These are phyloP conservation scores for Exobasidium rhododendri DNA, from an alignment of 1,284 basidiomycete species.

Conservation along the genomic window DNA sequence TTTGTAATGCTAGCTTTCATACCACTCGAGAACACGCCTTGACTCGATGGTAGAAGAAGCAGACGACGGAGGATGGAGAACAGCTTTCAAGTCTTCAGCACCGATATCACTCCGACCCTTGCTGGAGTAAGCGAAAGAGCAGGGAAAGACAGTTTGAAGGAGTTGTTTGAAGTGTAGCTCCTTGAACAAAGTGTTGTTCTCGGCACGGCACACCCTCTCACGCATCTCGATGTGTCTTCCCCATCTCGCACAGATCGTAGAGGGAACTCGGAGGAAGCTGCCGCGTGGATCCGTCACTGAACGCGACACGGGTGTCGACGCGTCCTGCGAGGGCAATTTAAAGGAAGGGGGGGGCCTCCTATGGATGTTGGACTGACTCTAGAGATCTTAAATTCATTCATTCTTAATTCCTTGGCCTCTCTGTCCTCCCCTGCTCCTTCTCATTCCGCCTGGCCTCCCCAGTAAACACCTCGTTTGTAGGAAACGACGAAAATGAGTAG, in stretches of 20 bases:
- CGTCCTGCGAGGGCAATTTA: background rate
- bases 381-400: background rate
- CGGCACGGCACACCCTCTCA: too few relatives aligned
- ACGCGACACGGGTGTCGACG: background rate
- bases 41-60: background rate
- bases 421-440: background rate
- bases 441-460: background rate
- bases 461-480: too few relatives aligned
- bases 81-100: too few relatives aligned
- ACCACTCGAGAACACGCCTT: background rate
- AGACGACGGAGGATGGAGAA: background rate
- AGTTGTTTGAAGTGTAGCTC: too few relatives aligned
- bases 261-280: too few relatives aligned
- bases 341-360: background rate
- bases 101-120: too few relatives aligned
- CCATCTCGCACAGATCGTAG: too few relatives aligned
- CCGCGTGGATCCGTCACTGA: too few relatives aligned
- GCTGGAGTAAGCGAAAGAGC: too few relatives aligned
- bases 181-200: too few relatives aligned
- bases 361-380: background rate
- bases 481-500: constrained; percentile 13
- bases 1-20: background rate
- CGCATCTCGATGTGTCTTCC: too few relatives aligned
- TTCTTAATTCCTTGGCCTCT: background rate
- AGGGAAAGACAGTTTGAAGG: too few relatives aligned